These are phyloP conservation scores for Fusarium protoensiforme DNA, from an alignment of 2,329 filamentous ascomycete genomes.

Conservation along the genomic window DNA sequence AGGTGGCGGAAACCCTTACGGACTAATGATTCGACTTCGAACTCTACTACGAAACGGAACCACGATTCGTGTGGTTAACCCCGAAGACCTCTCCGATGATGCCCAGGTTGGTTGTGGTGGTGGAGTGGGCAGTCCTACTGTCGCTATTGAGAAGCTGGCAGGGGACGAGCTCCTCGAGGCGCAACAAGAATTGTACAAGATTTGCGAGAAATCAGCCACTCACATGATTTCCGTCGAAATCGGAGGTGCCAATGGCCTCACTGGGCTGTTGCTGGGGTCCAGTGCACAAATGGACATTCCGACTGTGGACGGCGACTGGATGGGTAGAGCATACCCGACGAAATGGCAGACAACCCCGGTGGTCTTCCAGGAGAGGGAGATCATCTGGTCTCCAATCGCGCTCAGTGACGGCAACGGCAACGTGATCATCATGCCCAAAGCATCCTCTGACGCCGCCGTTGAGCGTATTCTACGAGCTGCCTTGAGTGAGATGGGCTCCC, in stretches of 20 bases:
- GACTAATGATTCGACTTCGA: constrained; percentile 61
- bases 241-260: constrained; percentile 73
- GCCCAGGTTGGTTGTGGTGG: constrained; percentile 67
- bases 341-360: constrained; percentile 67
- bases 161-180: constrained; percentile 66
- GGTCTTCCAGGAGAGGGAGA: constrained; percentile 59
- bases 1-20: constrained; percentile 67
- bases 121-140: constrained; percentile 68
- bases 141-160: constrained; percentile 68
- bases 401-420: constrained; percentile 65
- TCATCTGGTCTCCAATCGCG: constrained; percentile 58
- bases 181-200: constrained; percentile 64
- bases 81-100: constrained; percentile 60
- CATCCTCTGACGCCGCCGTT: constrained; percentile 57
- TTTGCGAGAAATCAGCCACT: constrained; percentile 58
- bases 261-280: constrained; percentile 66
- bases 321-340: constrained; percentile 66
- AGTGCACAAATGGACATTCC: constrained; percentile 63
- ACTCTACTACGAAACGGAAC: constrained; percentile 62
- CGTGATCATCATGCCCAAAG: constrained; percentile 60
- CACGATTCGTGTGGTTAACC: constrained; percentile 62
- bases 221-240: constrained; percentile 73
- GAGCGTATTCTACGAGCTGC: constrained; percentile 63
- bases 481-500: constrained; percentile 66
- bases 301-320: constrained; percentile 66